These are phyloP conservation scores for Camellia granthamiana DNA, from an alignment of 148 eudicot genomes.

Conservation along the genomic window DNA sequence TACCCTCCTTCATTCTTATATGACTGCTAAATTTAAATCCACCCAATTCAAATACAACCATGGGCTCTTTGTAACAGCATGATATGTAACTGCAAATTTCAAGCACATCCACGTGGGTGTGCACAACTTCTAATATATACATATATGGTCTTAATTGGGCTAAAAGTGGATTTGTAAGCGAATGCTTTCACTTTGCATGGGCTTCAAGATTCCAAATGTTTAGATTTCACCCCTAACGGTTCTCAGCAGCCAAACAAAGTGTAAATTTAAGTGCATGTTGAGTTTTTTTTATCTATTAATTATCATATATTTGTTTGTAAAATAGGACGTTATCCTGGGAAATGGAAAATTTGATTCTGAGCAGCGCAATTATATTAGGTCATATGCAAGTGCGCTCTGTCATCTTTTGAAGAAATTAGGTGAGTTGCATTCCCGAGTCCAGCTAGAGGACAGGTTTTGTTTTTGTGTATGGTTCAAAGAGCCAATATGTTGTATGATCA, in stretches of 20 bases:
- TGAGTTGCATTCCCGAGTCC: slow-evolving; percentile 21
- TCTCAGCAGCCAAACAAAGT: background rate
- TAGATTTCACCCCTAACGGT: background rate
- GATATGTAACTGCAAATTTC: no score
- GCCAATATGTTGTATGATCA: background rate
- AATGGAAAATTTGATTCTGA: slow-evolving; percentile 41
- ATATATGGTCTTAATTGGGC: background rate
- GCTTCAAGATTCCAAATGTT: no score
- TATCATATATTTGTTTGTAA: background rate
- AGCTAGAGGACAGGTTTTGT: background rate
- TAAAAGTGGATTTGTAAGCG: background rate
- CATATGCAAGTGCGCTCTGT: slow-evolving; percentile 59
- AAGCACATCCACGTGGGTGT: no score
- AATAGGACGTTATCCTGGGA: slow-evolving; percentile 31
- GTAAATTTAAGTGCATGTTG: background rate
- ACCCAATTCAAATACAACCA: no score
- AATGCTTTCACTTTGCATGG: background rate
- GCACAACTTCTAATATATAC: background rate
- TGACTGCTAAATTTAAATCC: no score
- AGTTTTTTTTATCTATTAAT: background rate
- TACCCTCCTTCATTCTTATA: no score
- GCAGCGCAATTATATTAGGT: slow-evolving; percentile 37
- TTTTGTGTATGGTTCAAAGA: background rate
- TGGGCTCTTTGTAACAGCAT: no score
- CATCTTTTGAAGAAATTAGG: slow-evolving; percentile 75